Evolutionary conservation across 495 filamentous ascomycete species (phyloP).

Genomic region (Penicillium lividum): DNA sequence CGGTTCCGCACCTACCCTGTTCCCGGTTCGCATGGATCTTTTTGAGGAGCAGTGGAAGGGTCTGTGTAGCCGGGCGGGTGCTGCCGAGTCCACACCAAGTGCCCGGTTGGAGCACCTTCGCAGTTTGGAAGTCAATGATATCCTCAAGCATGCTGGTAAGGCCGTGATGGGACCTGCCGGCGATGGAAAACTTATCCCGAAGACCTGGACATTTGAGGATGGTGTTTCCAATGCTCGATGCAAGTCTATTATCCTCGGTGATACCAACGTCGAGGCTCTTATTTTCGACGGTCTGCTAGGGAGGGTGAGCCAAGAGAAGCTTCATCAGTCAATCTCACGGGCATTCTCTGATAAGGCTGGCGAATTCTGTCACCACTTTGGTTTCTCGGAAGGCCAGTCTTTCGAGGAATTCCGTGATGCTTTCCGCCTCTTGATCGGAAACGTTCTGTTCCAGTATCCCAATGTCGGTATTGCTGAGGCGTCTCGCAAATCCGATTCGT

Average conservation of each 20-base stretch:
- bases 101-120: slow-evolving; percentile 5
- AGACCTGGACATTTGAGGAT: slow-evolving; percentile 7
- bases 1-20: slow-evolving; percentile 3
- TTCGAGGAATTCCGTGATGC: slow-evolving; percentile 9
- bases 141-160: slow-evolving; percentile 1
- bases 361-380: slow-evolving; percentile 6
- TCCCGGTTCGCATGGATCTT: not conserved
- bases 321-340: not conserved
- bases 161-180: slow-evolving; percentile 12
- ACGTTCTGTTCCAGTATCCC: slow-evolving; percentile 8
- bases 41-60: slow-evolving; percentile 9
- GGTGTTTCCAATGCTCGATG: slow-evolving; percentile 7
- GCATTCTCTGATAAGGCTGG: not conserved
- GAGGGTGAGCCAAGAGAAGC: slow-evolving; percentile 1
- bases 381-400: slow-evolving; percentile 5
- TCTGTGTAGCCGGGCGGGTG: slow-evolving; percentile 5
- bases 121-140: slow-evolving; percentile 3
- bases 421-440: slow-evolving; percentile 10
- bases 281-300: slow-evolving; percentile 11
- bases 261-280: slow-evolving; percentile 11
- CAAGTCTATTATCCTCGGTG: slow-evolving; percentile 14
- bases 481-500: not conserved
- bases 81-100: not conserved
- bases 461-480: slow-evolving; percentile 10
- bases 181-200: slow-evolving; percentile 2